Evolutionary conservation across 176 grass and related monocot genomes (phyloP).

Genomic region (Microstegium vimineum): DNA sequence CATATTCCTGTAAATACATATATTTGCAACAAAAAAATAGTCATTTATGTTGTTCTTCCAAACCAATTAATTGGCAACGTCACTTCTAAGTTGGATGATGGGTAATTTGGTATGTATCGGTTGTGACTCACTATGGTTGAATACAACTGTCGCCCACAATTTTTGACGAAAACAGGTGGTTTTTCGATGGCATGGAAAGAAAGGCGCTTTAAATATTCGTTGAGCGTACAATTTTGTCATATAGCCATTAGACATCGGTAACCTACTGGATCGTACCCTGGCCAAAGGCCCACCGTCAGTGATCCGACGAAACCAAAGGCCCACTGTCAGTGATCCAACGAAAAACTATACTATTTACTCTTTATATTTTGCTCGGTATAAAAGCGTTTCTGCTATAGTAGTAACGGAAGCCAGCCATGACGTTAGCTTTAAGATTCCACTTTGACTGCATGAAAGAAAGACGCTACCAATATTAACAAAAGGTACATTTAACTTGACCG

Average conservation of each 20-base stretch:
- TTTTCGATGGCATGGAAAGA: background rate
- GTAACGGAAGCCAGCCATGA: background rate
- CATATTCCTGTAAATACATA: background rate
- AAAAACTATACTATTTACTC: no score
- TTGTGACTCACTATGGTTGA: background rate
- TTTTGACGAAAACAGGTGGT: background rate
- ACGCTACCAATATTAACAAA: background rate
- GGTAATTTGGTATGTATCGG: background rate
- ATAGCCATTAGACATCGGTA: background rate
- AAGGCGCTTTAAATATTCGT: background rate
- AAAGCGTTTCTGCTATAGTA: background rate
- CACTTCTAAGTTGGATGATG: background rate
- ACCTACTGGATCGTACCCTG: background rate
- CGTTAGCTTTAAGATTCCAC: background rate
- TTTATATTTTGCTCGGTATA: background rate
- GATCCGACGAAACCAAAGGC: background rate
- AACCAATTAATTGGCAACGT: background rate
- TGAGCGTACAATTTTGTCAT: background rate
- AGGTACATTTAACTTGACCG: background rate
- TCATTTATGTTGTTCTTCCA: background rate
- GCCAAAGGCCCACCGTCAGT: background rate
- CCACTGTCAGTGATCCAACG: background rate
- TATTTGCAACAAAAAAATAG: background rate
- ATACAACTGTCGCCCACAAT: background rate
- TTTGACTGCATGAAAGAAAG: background rate